Base-by-base conservation (phyloP, 208 protist species). In the Tritrichomonas musculus region DNA sequence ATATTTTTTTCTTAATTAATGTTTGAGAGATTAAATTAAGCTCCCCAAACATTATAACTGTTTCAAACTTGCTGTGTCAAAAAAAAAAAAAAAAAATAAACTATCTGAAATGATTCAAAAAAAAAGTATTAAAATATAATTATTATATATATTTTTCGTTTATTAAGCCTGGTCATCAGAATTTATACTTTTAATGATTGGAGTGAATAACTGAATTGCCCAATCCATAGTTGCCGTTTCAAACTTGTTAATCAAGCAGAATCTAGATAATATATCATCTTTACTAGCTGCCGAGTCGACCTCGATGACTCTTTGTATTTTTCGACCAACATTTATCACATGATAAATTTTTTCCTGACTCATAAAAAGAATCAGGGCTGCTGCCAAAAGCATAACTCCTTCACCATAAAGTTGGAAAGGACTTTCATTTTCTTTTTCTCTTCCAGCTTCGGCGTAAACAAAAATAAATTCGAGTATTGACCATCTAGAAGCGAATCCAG, bases 321-420 rank as follows among this genome's bases (percentile, higher is more conserved):
- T 84, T 44, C 73, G 49, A 53, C 73, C 73, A n/a, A 84, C 53
- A 44, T 84, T 44, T 84, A 44, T 84, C n/a, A 44, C 73, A n/a
- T 53, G 36, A 14, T 53, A 25, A 13, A 84, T 25, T 27, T n/a
- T 84, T n/a, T 84, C 73, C 4, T 84, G 73, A 36, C n/a, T 44
- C 20, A 53, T 49, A 9, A n/a, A 53, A 11, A n/a, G 25, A 1
- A 84, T 25, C 0, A 84, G 25, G 1, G 73, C 73, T 5, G n/a
- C 73, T n/a, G 73, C 73, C 3, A 22, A 33, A 1, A 84, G 53
- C 73, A 84, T 84, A 4, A 84, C 73, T 33, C 73, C 73, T 53
- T 84, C 73, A 44, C 73, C 73, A 44, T 55, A 84, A 44, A n/a
- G 0, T n/a, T 49, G 11, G 17, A 84, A 53, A 17, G 73, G 73